Evolutionary conservation across 176 grass and related monocot species (phyloP).

Genomic region (Eleusine coracana): DNA sequence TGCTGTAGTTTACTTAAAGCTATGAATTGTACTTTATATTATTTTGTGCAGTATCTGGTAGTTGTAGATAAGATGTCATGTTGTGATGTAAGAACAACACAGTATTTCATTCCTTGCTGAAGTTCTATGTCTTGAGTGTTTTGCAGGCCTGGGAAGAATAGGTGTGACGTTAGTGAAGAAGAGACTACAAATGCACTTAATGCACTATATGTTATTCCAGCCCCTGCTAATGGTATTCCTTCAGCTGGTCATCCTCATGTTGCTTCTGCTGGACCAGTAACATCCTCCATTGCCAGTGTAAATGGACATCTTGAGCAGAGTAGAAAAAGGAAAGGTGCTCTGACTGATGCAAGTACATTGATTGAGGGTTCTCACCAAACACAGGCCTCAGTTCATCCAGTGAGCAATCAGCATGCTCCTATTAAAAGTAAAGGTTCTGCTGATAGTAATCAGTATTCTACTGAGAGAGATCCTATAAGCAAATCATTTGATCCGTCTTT

Average conservation of each 20-base stretch:
- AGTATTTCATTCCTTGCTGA: constrained; percentile 29
- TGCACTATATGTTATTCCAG: constrained; percentile 68
- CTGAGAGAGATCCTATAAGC: constrained; percentile 45
- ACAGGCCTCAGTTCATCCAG: constrained; percentile 52
- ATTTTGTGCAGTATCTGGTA: neutral
- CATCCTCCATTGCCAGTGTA: constrained; percentile 21
- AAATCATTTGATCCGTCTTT: constrained; percentile 56
- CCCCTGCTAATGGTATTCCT: constrained; percentile 48
- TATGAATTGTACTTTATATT: constrained; percentile 33
- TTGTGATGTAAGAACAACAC: constrained; percentile 2
- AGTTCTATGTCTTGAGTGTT: constrained; percentile 36
- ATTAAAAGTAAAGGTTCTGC: constrained; percentile 43
- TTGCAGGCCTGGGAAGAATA: constrained; percentile 87
- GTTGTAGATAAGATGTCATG: neutral
- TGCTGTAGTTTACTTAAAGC: neutral
- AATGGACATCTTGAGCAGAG: constrained; percentile 57
- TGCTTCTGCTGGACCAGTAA: constrained; percentile 45
- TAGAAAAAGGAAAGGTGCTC: constrained; percentile 60
- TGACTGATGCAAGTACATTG: constrained; percentile 34
- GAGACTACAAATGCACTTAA: constrained; percentile 88
- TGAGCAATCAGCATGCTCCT: constrained; percentile 51
- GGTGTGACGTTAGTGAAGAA: constrained; percentile 84
- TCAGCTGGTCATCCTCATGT: constrained; percentile 54
- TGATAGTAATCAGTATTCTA: constrained; percentile 50
- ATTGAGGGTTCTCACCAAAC: constrained; percentile 45